Base-by-base conservation (phyloP, 805 yeast species). In the Brettanomyces anomalus region DNA sequence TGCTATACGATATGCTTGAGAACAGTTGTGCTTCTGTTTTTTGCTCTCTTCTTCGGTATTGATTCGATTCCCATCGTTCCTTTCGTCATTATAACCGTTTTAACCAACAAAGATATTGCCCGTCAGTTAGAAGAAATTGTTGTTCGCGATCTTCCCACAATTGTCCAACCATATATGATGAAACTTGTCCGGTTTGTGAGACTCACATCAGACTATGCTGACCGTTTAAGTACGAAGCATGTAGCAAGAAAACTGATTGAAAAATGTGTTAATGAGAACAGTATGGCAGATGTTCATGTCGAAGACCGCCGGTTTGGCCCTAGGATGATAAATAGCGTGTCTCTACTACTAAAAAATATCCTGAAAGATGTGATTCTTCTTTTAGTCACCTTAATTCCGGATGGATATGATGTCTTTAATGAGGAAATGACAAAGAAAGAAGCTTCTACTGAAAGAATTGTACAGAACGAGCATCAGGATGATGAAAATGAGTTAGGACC, bases 311-410 rank as follows among this genome's bases (percentile, higher is more conserved):
- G 28, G 28, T 24, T 24, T 11, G 28, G 28, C 10, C 28, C 28
- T 11, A 7, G 28, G 10, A 11, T 24, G 6, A 7, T 24, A 24
- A 24, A 24, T 24, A 1, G 28, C 10, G 6, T 24, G 28, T 24
- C 28, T 24, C 28, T 24, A 24, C 10, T 24, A 11, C 28, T 24
- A 24, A 36, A 26, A 16, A 39, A 47, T 32, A 20, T 40, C 4
- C 17, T 52, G 36, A 57, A 55, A 37, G 59, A 55, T 36, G 6
- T 43, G 19, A 33, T 38, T 3, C 40, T 56, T 16, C 43, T 45
- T 19, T 31, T 51, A 10, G 33, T 49, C 5, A 51, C 57, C 14
- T 16, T 55, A 16, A 35, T 48, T 20, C 60, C 60, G 8, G 42
- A 33, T 14, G 42, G 49, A 10, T 53, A 46, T 41, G 33, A 37